Base-by-base conservation (phyloP, 192 early-diverging fungal genomes). In the Umbelopsis sp. region DNA sequence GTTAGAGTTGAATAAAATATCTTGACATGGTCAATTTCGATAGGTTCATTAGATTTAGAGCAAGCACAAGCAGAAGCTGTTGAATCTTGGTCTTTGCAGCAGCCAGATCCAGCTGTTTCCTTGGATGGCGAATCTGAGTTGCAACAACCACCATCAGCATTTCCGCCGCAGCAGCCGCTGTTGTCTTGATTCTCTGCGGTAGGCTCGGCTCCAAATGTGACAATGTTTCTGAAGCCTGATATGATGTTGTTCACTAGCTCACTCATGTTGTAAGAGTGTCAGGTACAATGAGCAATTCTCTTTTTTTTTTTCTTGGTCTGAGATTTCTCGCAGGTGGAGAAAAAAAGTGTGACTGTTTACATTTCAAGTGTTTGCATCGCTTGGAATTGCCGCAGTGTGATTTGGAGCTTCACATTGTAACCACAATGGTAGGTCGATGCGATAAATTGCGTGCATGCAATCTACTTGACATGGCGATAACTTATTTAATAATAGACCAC, bases 1-100 rank as follows among this genome's bases (percentile, higher is more conserved):
- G 83, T 90, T 26, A 86, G 79, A 17, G 85, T 79, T 4, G 78
- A 82, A 66, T 77, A 89, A 24, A 90, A 80, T n/a, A 90, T 72
- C 74, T 87, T 90, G 3, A 90, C 68, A 43, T 76, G 79, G 10
- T 82, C 74, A 31, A 76, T 76, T 16, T 43, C 31, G 0, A 65
- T 45, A 17, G 74, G 65, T 11, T 68, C 69, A 1, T 22, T 59
- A n/a, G 34, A 45, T 6, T 44, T 9, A 43, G 29, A 14, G 38
- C 71, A 65, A 51, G 59, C 56, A 47, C 71, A 72, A 22, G 43
- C 71, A 20, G 34, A 49, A 41, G 38, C 38, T 12, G 47, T 17
- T 16, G 47, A 49, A 17, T 47, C 32, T 9, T 36, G 21, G 16
- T 1, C 29, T 52, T 69, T 43, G 45, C 68, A 69, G 45, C 68